Base-by-base conservation (phyloP, 2,329 filamentous ascomycete species). In the Cladosporium sp. region DNA sequence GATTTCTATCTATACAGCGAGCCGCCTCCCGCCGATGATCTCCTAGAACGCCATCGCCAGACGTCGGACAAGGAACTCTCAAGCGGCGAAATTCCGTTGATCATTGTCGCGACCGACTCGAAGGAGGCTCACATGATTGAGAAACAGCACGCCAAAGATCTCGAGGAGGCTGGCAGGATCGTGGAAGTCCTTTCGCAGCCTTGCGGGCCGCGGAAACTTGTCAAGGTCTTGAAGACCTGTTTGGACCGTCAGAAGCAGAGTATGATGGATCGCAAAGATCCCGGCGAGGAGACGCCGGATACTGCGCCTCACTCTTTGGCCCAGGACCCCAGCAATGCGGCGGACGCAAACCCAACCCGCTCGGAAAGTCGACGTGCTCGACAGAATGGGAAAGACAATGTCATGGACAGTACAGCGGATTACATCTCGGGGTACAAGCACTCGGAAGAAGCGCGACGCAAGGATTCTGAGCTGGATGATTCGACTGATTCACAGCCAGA, bases 151-250 rank as follows among this genome's bases (percentile, higher is more conserved):
- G 54, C 56, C 11, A 55, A 38, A 16, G 49, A 45, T 2, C 42
- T 63, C n/a, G 31, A 42, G 16, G 46, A 59, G 14, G 49, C 60
- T 3, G 58, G 60, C 8, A 53, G 51, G 8, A 55, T 62, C 8
- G 57, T 67, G 6, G 68, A 71, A 42, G 66, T 68, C 22, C 56
- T 72, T 2, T 63, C 65, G 8, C 66, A 71, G 42, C 61, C 61
- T 7, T 69, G 69, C 44, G 71, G 71, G 3, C 70, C 71, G 3
- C 62, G 67, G 43, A 73, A 72, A 55, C 65, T 73, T 31, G 67
- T 66, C 8, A 66, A 63, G 48, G 67, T 66, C 4, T 57, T 72
- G n/a, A 52, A 58, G 6, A 55, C 62, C 13, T 68, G 67, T 35
- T 44, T 69, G 2, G 57, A 62, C 14, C 55, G 58, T n/a, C 18